Percentiles rank a stretch among this genome's conserved stretches.
Evolutionary conservation across 441 rosid species (phyloP).

Genomic region (Francoa sonchifolia): DNA sequence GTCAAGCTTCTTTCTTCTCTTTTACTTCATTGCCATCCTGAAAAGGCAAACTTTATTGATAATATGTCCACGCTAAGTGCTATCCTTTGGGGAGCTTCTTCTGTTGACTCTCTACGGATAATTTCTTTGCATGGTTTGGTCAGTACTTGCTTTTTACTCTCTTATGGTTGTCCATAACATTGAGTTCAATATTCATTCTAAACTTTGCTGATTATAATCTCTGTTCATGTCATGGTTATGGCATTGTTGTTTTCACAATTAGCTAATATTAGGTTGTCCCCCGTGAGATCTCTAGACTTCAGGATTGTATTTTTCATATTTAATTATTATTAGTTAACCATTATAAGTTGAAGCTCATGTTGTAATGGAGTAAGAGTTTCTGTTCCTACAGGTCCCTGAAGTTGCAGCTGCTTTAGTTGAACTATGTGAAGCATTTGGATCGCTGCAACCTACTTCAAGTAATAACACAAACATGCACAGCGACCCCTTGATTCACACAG

Average conservation of each 20-base stretch:
- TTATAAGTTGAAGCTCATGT: no score
- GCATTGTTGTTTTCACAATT: no score
- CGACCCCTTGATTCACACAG: constrained; percentile 41
- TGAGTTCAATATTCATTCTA: constrained; percentile 2
- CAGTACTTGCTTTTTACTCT: not conserved
- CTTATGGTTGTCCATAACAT: not conserved
- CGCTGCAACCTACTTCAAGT: constrained; percentile 32
- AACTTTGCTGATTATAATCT: no score
- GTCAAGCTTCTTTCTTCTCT: constrained; percentile 64
- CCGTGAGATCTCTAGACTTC: no score
- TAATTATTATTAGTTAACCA: no score
- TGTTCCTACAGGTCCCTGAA: constrained; percentile 45
- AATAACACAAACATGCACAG: constrained; percentile 18
- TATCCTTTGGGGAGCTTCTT: constrained; percentile 38
- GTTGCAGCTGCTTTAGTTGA: constrained; percentile 60
- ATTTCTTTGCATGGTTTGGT: constrained; percentile 63
- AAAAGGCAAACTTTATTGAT: constrained; percentile 32
- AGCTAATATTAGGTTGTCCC: no score
- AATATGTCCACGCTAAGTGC: constrained; percentile 42
- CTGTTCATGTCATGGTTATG: no score
- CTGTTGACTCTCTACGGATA: constrained; percentile 42
- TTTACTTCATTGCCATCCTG: constrained; percentile 23
- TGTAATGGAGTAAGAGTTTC: no score
- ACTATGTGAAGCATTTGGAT: constrained; percentile 59
- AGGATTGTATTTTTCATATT: no score